These are phyloP conservation scores for Favolaschia claudopus DNA, from an alignment of 768 basidiomycete species.

Conservation along the genomic window DNA sequence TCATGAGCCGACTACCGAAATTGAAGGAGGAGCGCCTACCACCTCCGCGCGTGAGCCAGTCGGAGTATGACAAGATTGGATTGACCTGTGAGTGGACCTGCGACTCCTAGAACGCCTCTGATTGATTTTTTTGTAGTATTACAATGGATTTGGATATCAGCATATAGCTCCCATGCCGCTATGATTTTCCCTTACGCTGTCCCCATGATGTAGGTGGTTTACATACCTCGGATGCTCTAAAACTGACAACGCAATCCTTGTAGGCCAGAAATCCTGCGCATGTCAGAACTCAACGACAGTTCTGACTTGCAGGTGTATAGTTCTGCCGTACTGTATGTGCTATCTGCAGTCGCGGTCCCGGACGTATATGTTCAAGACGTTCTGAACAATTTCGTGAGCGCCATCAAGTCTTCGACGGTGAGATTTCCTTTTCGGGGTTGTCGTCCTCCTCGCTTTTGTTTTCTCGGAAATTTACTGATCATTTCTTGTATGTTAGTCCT, in stretches of 20 bases:
- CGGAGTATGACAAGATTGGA: constrained; percentile 90
- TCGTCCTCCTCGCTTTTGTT: constrained; percentile 38
- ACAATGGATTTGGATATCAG: constrained; percentile 81
- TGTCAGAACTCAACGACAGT: constrained; percentile 90
- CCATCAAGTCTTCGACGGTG: constrained; percentile 82
- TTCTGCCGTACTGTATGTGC: constrained; percentile 79
- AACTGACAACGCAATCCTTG: constrained; percentile 14
- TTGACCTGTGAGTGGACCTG: constrained; percentile 67
- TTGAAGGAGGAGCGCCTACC: constrained; percentile 83
- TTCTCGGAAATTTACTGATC: constrained; percentile 51
- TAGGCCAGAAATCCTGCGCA: constrained; percentile 87
- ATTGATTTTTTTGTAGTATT: constrained; percentile 57
- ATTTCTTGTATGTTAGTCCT: constrained; percentile 62
- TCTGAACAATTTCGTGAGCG: constrained; percentile 64
- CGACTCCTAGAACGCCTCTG: constrained; percentile 1
- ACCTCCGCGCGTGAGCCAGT: constrained; percentile 87
- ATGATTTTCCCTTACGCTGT: constrained; percentile 81
- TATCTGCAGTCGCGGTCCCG: constrained; percentile 84
- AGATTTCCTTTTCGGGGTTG: constrained; percentile 30
- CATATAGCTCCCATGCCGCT: constrained; percentile 77
- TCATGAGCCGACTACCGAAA: constrained; percentile 64
- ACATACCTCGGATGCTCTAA: constrained; percentile 12
- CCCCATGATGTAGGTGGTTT: constrained; percentile 71
- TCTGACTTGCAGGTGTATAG: constrained; percentile 84
- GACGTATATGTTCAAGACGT: constrained; percentile 68